A percentile compares a stretch with the other conserved stretches of the same genome.
Evolutionary conservation across 441 rosid genomes (phyloP).

Genomic region (Gossypium aridum): DNA sequence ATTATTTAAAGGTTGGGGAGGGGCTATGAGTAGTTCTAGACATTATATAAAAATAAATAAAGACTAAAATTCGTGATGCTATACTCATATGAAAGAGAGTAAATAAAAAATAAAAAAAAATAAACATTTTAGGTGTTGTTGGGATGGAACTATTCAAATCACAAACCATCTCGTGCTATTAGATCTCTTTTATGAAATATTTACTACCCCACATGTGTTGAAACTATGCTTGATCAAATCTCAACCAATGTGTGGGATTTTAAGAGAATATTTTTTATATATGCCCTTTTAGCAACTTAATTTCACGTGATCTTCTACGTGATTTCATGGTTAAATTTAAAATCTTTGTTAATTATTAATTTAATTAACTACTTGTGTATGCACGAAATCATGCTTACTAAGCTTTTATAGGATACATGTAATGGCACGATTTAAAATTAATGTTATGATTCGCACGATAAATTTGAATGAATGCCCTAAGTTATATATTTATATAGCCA

Average conservation of each 20-base stretch:
- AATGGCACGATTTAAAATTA: not conserved
- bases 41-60: no score
- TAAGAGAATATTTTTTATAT: not conserved
- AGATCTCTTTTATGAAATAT: conserved; percentile 22
- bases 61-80: no score
- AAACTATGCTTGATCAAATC: conserved; percentile 30
- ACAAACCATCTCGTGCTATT: conserved; percentile 22
- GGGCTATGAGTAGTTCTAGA: no score
- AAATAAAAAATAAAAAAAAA: not conserved
- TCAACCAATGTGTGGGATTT: conserved; percentile 4
- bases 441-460: not conserved
- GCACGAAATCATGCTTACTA: conserved; percentile 1
- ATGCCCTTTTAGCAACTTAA: not conserved
- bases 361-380: not conserved
- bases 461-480: not conserved
- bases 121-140: conserved; percentile 23
- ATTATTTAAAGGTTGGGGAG: no score
- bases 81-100: no score
- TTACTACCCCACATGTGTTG: conserved; percentile 36
- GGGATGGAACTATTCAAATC: conserved; percentile 1
- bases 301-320: not conserved
- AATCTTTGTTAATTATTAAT: not conserved
- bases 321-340: not conserved
- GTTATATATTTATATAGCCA: not conserved
- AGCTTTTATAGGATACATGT: not conserved